A percentile compares a stretch with the other conserved stretches of the same genome.
These are phyloP conservation scores for Monilinia laxa DNA, from an alignment of 2,329 filamentous ascomycete species.

Conservation along the genomic window DNA sequence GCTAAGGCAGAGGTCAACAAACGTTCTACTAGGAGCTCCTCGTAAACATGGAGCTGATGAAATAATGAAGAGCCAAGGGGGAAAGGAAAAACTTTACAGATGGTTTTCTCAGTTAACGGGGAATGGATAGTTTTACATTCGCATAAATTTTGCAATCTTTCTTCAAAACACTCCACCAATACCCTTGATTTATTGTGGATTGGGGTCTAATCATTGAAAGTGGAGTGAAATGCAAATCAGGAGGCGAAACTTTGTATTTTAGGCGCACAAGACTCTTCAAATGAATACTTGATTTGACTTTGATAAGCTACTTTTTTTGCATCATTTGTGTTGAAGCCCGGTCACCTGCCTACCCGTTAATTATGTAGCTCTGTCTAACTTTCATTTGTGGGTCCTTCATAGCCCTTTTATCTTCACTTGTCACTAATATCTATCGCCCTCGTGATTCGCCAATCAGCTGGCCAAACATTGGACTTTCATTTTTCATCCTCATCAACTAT, in stretches of 20 bases:
- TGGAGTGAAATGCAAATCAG: conserved; percentile 11
- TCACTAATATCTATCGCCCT: neutral
- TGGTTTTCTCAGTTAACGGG: neutral
- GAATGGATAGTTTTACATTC: neutral
- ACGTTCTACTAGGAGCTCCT: conserved; percentile 38
- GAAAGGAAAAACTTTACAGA: neutral
- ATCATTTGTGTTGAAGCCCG: neutral
- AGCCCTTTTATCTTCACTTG: neutral
- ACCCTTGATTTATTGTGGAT: neutral
- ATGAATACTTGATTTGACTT: conserved; percentile 17
- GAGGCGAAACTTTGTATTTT: conserved; percentile 21
- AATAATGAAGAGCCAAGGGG: conserved; percentile 36
- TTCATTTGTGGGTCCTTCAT: neutral
- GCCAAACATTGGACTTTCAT: neutral
- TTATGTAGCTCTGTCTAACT: neutral
- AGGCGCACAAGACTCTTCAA: conserved; percentile 23
- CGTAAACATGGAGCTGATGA: conserved; percentile 46
- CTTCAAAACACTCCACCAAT: neutral
- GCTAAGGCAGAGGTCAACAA: conserved; percentile 57
- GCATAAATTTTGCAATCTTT: conserved; percentile 17
- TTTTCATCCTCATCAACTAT: conserved; percentile 55
- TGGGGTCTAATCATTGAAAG: conserved; percentile 9
- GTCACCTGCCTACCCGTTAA: neutral
- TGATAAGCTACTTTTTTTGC: neutral
- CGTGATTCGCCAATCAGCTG: neutral